phyloP scores from a whole-genome alignment of 257 asterid genomes.

The Rubia yunnanensis region DNA sequence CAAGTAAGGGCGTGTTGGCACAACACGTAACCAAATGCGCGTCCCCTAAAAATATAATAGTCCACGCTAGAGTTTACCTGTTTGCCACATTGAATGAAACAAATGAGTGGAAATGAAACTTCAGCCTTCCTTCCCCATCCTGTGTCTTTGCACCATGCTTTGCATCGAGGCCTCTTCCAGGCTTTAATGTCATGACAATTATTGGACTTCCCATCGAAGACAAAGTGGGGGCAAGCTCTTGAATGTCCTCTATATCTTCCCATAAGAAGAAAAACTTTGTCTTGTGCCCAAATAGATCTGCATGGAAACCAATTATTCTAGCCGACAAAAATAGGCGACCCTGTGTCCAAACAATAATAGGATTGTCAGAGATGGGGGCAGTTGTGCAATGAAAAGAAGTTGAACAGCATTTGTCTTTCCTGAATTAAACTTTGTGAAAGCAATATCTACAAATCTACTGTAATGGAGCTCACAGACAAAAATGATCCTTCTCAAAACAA shows the following conservation, averaged over 20 bases:
- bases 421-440: too few species aligned
- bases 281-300: constrained; percentile 93
- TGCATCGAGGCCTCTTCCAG: constrained; percentile 85
- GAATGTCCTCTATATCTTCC: constrained; percentile 97
- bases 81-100: constrained; percentile 86
- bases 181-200: constrained; percentile 64
- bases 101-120: constrained; percentile 87
- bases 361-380: constrained; percentile 7
- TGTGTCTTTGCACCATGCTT: constrained; percentile 91
- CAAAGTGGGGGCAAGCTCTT: constrained; percentile 79
- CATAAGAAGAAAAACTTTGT: constrained; percentile 91
- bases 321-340: constrained; percentile 97
- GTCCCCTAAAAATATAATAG: too few species aligned
- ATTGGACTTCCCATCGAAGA: constrained; percentile 98
- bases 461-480: not conserved
- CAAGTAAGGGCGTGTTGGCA: too few species aligned
- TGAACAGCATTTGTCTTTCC: too few species aligned
- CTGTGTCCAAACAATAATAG: constrained; percentile 35
- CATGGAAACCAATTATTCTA: constrained; percentile 95
- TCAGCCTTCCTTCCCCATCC: constrained; percentile 83
- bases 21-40: too few species aligned
- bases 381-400: constrained; percentile 9
- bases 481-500: not conserved
- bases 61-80: constrained; percentile 32
- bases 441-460: not conserved